phyloP scores from a whole-genome alignment of 2,329 filamentous ascomycete genomes.

The Fusarium pseudoanthophilum region DNA sequence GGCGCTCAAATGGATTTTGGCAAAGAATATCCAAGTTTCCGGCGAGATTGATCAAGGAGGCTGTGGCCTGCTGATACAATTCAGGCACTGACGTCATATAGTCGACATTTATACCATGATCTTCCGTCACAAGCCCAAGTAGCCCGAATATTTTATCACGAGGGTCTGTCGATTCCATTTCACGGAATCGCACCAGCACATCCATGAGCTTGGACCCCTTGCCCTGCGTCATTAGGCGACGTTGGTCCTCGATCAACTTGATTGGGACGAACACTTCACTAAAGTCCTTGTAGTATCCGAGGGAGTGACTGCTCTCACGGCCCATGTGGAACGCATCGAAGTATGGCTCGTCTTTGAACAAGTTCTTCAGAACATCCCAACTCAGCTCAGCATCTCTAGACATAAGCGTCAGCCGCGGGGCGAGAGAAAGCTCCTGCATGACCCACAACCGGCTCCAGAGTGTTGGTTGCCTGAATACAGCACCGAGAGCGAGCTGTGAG shows the following conservation, averaged over 20 bases:
- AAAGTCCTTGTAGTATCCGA: neutral
- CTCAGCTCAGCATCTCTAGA: neutral
- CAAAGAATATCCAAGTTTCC: constrained; percentile 21
- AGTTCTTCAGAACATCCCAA: neutral
- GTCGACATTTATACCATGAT: constrained; percentile 14
- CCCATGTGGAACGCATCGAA: constrained; percentile 21
- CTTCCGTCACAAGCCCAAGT: constrained; percentile 8
- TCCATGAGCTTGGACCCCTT: neutral
- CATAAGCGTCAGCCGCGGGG: neutral
- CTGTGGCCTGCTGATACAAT: neutral
- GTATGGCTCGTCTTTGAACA: constrained; percentile 24
- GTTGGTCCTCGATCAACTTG: constrained; percentile 30
- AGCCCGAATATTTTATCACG: constrained; percentile 19
- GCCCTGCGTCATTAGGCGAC: accelerated
- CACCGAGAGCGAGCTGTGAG: too few relatives aligned
- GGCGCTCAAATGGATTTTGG: constrained; percentile 20
- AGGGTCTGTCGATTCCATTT: constrained; percentile 1
- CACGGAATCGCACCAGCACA: constrained; percentile 6
- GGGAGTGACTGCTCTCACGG: neutral
- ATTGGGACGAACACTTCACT: neutral
- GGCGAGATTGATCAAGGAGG: constrained; percentile 5
- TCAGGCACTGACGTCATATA: neutral
- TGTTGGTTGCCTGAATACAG: neutral
- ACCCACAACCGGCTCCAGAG: constrained; percentile 23
- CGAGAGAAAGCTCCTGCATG: constrained; percentile 26